Evolutionary conservation across 305 asterid species (phyloP).

Genomic region (Fraxinus velutina): DNA sequence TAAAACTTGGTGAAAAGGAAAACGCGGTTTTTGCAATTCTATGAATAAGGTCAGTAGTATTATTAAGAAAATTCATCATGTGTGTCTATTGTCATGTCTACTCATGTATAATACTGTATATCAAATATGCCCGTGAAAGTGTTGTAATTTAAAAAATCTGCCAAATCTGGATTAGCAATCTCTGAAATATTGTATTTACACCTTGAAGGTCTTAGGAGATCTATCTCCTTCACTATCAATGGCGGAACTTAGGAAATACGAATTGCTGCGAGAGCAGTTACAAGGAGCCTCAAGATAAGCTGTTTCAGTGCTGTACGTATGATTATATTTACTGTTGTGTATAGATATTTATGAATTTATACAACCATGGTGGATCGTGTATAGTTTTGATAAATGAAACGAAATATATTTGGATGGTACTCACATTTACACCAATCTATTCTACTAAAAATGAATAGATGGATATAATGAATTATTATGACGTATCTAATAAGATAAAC

Average conservation of each 20-base stretch:
- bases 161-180: neutral
- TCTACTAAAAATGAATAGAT: too few species aligned
- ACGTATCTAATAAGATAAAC: too few species aligned
- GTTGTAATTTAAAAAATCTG: neutral
- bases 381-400: too few species aligned
- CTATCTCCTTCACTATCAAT: slow-evolving; percentile 85
- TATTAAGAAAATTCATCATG: neutral
- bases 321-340: neutral
- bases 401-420: too few species aligned
- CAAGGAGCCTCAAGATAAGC: slow-evolving; percentile 69
- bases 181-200: slow-evolving; percentile 21
- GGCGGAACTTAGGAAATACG: slow-evolving; percentile 84
- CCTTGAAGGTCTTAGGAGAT: slow-evolving; percentile 65
- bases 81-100: neutral
- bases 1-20: neutral
- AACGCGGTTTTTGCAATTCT: neutral
- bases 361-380: too few species aligned
- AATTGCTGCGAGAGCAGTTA: slow-evolving; percentile 68
- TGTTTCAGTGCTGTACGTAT: neutral
- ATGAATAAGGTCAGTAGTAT: neutral
- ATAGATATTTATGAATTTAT: too few species aligned
- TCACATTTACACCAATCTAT: too few species aligned
- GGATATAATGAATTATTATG: too few species aligned
- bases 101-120: neutral
- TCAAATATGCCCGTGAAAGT: neutral